A percentile compares a stretch with the other conserved stretches of the same genome.
phyloP scores from a whole-genome alignment of 768 basidiomycete genomes.

The Zangia roseola region DNA sequence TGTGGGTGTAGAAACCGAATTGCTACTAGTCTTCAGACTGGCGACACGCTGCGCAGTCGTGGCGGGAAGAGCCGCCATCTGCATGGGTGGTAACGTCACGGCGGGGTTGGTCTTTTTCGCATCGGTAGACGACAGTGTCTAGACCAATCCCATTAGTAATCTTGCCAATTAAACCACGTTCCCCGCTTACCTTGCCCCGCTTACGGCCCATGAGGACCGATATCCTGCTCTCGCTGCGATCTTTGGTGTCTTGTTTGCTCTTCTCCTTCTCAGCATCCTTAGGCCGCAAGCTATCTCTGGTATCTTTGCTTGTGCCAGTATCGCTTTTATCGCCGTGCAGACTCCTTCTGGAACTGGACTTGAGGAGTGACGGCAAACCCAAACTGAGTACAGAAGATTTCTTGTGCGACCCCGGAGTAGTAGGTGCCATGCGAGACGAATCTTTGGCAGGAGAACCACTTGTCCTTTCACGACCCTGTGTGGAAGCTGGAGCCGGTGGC shows the following conservation, averaged over 20 bases:
- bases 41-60: slow-evolving; percentile 84
- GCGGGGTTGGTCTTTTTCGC: slow-evolving; percentile 70
- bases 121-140: slow-evolving; percentile 86
- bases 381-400: slow-evolving; percentile 83
- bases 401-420: slow-evolving; percentile 64
- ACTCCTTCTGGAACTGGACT: slow-evolving; percentile 82
- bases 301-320: slow-evolving; percentile 40
- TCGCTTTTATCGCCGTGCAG: slow-evolving; percentile 59
- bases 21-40: slow-evolving; percentile 60
- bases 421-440: slow-evolving; percentile 48
- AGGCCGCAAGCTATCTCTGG: slow-evolving; percentile 50
- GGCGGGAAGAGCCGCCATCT: slow-evolving; percentile 80
- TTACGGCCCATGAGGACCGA: slow-evolving; percentile 86
- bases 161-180: not conserved
- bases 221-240: slow-evolving; percentile 87
- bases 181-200: slow-evolving; percentile 78
- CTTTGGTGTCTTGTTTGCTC: slow-evolving; percentile 76
- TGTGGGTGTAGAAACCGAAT: slow-evolving; percentile 44
- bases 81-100: slow-evolving; percentile 83
- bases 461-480: slow-evolving; percentile 42
- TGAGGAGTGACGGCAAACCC: slow-evolving; percentile 78
- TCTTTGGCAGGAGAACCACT: slow-evolving; percentile 55
- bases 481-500: slow-evolving; percentile 43
- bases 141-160: slow-evolving; percentile 14
- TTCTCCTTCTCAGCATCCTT: slow-evolving; percentile 46